A percentile compares a stretch with the other conserved stretches of the same genome.
These are phyloP conservation scores for Puccinia triticina DNA, from an alignment of 1,284 basidiomycete species.

Conservation along the genomic window DNA sequence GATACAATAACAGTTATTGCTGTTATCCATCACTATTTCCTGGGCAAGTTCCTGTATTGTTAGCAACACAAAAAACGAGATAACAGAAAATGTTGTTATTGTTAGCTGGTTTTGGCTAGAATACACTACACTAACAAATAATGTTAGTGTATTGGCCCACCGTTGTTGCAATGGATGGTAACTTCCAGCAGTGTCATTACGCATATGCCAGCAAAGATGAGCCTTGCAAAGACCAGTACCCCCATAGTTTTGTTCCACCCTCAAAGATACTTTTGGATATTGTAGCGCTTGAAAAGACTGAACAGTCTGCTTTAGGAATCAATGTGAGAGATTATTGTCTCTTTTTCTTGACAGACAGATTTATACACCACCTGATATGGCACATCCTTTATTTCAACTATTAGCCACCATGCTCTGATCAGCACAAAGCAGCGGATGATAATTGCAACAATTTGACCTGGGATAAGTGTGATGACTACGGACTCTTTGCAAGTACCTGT, in stretches of 20 bases:
- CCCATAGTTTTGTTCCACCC: not conserved
- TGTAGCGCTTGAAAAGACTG: not conserved
- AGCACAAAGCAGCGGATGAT: constrained; percentile 32
- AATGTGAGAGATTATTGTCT: not conserved
- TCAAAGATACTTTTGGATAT: not conserved
- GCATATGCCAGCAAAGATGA: constrained; percentile 10
- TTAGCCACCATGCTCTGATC: constrained; percentile 21
- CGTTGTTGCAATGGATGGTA: constrained; percentile 28
- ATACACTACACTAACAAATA: too few species aligned
- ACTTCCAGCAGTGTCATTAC: constrained; percentile 16
- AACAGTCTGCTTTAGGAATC: not conserved
- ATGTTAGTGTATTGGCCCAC: too few species aligned
- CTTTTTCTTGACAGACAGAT: not conserved
- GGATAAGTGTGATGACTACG: constrained; percentile 14
- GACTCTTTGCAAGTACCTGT: constrained; percentile 18
- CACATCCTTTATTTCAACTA: not conserved
- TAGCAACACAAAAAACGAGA: too few species aligned
- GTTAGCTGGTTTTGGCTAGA: too few species aligned
- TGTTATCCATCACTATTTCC: too few species aligned
- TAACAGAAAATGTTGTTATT: too few species aligned
- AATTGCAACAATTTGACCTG: not conserved
- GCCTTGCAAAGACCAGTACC: constrained; percentile 2
- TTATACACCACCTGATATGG: not conserved
- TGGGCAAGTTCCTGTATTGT: too few species aligned
- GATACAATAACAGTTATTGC: too few species aligned